phyloP scores from a whole-genome alignment of 805 yeast genomes.

The Candida endomychidarum region DNA sequence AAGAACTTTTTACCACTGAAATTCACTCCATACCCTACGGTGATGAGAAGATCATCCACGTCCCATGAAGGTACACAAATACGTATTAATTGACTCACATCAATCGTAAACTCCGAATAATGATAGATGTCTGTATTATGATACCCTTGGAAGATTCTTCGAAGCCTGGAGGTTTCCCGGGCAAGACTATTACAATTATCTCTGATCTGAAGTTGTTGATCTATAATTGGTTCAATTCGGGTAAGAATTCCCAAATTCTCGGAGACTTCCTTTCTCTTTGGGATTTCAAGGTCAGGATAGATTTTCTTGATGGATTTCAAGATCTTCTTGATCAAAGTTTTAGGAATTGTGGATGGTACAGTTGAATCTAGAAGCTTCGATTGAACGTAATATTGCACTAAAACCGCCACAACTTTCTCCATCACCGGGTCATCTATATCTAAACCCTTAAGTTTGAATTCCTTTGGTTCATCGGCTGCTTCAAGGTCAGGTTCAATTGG shows the following conservation, averaged over 20 bases:
- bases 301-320: neutral
- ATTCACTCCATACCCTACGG: conserved; percentile 24
- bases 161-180: conserved; percentile 16
- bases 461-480: too few relatives aligned
- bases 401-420: neutral
- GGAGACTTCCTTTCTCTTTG: neutral
- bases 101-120: conserved; percentile 23
- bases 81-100: conserved; percentile 13
- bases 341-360: neutral
- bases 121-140: conserved; percentile 20
- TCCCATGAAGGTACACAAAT: conserved; percentile 10
- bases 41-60: conserved; percentile 10
- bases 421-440: too few relatives aligned
- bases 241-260: neutral
- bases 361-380: neutral
- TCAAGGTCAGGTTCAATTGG: too few relatives aligned
- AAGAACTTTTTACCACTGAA: conserved; percentile 21
- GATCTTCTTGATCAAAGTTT: neutral
- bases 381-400: neutral
- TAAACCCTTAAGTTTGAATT: too few relatives aligned
- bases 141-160: conserved; percentile 12
- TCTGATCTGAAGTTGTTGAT: conserved; percentile 16
- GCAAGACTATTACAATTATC: conserved; percentile 11
- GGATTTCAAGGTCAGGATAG: conserved; percentile 2
- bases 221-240: conserved; percentile 1